Percentiles rank a stretch among this genome's conserved stretches.
These are phyloP conservation scores for Sophora flavescens DNA, from an alignment of 306 rosid species.

Conservation along the genomic window DNA sequence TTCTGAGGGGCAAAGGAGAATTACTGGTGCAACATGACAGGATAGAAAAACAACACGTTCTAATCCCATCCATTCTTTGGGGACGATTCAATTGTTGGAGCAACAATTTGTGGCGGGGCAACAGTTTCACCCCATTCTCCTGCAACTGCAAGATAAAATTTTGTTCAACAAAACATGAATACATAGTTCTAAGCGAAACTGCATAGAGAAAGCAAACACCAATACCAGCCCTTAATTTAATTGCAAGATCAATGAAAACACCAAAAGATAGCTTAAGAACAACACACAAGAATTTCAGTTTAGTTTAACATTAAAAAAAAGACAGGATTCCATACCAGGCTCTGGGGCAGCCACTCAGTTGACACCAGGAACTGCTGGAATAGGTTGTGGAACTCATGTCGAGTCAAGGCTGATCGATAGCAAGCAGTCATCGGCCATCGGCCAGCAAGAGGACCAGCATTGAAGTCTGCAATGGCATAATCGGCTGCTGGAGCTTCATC, in stretches of 20 bases:
- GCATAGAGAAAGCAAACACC: too few species aligned
- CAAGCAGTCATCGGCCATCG: constrained; percentile 51
- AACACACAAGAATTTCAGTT: background rate
- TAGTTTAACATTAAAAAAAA: background rate
- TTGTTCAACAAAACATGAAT: background rate
- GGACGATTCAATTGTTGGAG: constrained; percentile 39
- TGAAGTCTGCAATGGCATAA: constrained; percentile 64
- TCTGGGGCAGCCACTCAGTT: constrained; percentile 47
- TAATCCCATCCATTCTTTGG: constrained; percentile 55
- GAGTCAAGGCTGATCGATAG: constrained; percentile 50
- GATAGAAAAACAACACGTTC: constrained; percentile 4
- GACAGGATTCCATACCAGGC: constrained; percentile 43
- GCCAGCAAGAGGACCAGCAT: constrained; percentile 42
- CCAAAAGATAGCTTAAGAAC: background rate
- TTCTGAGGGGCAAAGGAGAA: constrained; percentile 8
- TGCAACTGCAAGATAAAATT: background rate
- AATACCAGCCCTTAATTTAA: background rate
- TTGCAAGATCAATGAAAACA: background rate
- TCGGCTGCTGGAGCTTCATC: constrained; percentile 66
- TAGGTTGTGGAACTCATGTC: constrained; percentile 57
- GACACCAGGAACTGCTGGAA: constrained; percentile 50
- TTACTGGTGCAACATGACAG: background rate
- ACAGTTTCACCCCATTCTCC: constrained; percentile 56
- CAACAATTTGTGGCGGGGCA: constrained; percentile 40
- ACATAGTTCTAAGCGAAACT: background rate